These are phyloP conservation scores for Alternaria novae-zelandiae DNA, from an alignment of 2,329 filamentous ascomycete genomes.

Conservation along the genomic window DNA sequence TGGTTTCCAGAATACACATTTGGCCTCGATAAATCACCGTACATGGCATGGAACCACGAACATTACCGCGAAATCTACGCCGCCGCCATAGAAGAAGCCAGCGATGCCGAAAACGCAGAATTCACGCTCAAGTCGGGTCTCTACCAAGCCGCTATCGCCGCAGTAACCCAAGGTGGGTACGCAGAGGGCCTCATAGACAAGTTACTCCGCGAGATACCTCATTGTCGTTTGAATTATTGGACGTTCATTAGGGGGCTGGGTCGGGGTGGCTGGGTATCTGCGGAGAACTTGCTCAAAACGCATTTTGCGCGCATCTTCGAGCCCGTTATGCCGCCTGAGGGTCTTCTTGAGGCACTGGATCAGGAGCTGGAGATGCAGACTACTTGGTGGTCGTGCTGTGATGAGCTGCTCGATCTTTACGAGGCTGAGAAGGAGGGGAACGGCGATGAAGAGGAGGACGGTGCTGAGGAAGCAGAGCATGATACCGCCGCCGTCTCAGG, in stretches of 20 bases:
- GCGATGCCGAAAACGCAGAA: background rate
- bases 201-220: background rate
- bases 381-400: background rate
- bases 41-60: constrained; percentile 1
- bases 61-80: constrained; percentile 16
- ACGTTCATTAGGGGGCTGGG: background rate
- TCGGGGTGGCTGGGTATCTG: background rate
- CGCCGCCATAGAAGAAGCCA: constrained; percentile 8
- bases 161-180: background rate
- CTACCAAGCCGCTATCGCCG: background rate
- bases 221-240: background rate
- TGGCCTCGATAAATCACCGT: background rate
- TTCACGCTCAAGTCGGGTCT: constrained; percentile 10
- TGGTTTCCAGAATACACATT: background rate
- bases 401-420: background rate
- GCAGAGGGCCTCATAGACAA: background rate
- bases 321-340: background rate
- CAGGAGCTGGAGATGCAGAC: background rate
- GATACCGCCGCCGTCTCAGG: background rate
- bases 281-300: background rate
- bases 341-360: background rate
- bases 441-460: background rate
- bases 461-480: too few species aligned
- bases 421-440: background rate
- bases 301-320: background rate